Base-by-base conservation (phyloP, 148 eudicot genomes). In the Rhododendron simsii region DNA sequence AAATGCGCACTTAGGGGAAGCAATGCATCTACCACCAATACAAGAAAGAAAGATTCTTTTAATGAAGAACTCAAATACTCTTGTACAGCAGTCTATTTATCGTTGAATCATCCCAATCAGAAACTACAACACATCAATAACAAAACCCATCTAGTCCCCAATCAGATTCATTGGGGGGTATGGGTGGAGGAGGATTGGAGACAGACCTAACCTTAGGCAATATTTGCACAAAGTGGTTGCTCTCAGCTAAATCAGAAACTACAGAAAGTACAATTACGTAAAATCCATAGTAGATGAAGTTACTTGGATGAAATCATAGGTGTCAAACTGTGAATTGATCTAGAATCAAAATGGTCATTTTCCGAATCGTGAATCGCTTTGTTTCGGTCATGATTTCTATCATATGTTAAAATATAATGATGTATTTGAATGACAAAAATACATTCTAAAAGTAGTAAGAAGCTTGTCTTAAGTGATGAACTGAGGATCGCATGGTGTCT, bases 381-480 rank as follows among this genome's bases (percentile, higher is more conserved):
- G 14, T 2, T 26, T 67, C 0, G 35, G 73, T 67, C 15, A 26
- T 10, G 73, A 26, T 67, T 67, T 67, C 33, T 26, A 67, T 26
- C 73, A 67, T 26, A 67, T n/a, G 30, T 59, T 59, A 18, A 59
- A 59, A 59, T 21, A 5, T 59, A 59, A 50, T 59, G 65, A 59
- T 59, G 8, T 7, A 59, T 59, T 59, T 59, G 65, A 21, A 59
- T 59, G 65, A 59, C 65, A 59, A 59, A 59, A 21, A 9, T n/a
- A 26, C 73, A 67, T 26, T 26, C 73, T 65, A 2, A 20, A 65
- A n/a, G 73, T 65, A 65, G 12, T n/a, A n/a, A 65, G 73, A n/a
- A n/a, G 30, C 73, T 65, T 65, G 73, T 65, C 73, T 65, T 65
- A 65, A n/a, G 73, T 65, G 73, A n/a, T 65, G 73, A 65, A n/a